These are phyloP conservation scores for Barnettozyma sucrosica DNA, from an alignment of 805 yeast species.

Conservation along the genomic window DNA sequence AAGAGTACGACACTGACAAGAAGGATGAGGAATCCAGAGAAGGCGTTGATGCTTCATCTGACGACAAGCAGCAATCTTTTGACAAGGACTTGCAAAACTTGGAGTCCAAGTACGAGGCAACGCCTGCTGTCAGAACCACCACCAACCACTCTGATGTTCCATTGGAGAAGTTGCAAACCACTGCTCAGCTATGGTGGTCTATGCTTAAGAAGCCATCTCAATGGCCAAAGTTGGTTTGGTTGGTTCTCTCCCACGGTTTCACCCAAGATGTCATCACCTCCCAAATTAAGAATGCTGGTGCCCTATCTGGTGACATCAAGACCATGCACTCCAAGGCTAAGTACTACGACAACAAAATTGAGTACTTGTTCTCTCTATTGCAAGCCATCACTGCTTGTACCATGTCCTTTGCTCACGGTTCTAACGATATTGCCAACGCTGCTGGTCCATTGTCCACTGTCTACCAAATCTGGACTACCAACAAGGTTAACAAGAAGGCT, in stretches of 20 bases:
- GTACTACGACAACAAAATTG: slow-evolving; percentile 65
- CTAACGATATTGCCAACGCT: slow-evolving; percentile 75
- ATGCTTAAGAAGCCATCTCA: slow-evolving; percentile 42
- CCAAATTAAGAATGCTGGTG: slow-evolving; percentile 36
- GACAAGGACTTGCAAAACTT: slow-evolving; percentile 20
- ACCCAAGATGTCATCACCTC: slow-evolving; percentile 53
- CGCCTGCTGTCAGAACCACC: not conserved
- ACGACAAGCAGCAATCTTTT: slow-evolving; percentile 17
- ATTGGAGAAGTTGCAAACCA: slow-evolving; percentile 27
- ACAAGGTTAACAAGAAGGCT: slow-evolving; percentile 38
- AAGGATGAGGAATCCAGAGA: slow-evolving; percentile 5
- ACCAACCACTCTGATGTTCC: slow-evolving; percentile 8
- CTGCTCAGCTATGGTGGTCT: slow-evolving; percentile 33
- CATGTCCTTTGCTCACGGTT: slow-evolving; percentile 80
- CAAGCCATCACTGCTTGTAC: slow-evolving; percentile 73
- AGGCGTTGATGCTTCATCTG: slow-evolving; percentile 17
- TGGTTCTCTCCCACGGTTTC: slow-evolving; percentile 52
- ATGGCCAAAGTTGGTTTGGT: slow-evolving; percentile 50
- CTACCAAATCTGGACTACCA: slow-evolving; percentile 54
- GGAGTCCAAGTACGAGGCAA: slow-evolving; percentile 15
- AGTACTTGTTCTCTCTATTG: slow-evolving; percentile 58
- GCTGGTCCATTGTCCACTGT: slow-evolving; percentile 70
- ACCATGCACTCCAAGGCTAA: slow-evolving; percentile 52
- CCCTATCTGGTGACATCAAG: slow-evolving; percentile 41
- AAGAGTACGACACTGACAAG: slow-evolving; percentile 10